These are phyloP conservation scores for Lactarius vividus DNA, from an alignment of 768 basidiomycete genomes.

Conservation along the genomic window DNA sequence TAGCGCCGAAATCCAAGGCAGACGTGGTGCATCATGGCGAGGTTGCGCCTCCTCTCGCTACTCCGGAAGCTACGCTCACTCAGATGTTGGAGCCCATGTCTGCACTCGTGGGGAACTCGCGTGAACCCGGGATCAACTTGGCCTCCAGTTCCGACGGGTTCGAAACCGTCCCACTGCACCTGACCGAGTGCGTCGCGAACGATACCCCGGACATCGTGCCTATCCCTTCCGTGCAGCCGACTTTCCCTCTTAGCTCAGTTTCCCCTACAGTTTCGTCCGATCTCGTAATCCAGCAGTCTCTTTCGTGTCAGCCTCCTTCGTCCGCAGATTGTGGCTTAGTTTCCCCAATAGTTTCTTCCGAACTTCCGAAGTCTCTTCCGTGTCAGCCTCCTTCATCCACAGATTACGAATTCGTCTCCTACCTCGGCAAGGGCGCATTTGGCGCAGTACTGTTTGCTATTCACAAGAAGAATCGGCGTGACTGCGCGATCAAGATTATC, in stretches of 20 bases:
- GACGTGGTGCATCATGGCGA: not conserved
- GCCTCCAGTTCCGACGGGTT: not conserved
- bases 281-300: not conserved
- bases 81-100: slow-evolving; percentile 12
- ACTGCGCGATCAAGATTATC: slow-evolving; percentile 30
- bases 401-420: slow-evolving; percentile 15
- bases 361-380: not conserved
- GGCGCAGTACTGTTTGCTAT: slow-evolving; percentile 29
- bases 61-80: not conserved
- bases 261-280: not conserved
- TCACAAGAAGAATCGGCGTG: slow-evolving; percentile 20
- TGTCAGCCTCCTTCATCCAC: slow-evolving; percentile 13
- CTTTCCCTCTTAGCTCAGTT: not conserved
- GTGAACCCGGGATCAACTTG: not conserved
- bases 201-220: not conserved
- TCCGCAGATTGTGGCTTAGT: slow-evolving; percentile 5
- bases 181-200: not conserved
- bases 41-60: not conserved
- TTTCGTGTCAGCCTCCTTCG: slow-evolving; percentile 13
- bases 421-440: slow-evolving; percentile 18
- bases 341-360: not conserved
- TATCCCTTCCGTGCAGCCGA: not conserved
- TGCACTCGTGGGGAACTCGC: slow-evolving; percentile 8
- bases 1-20: not conserved
- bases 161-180: not conserved